Base-by-base conservation (phyloP, 306 rosid species). In the Quercus parvula region DNA sequence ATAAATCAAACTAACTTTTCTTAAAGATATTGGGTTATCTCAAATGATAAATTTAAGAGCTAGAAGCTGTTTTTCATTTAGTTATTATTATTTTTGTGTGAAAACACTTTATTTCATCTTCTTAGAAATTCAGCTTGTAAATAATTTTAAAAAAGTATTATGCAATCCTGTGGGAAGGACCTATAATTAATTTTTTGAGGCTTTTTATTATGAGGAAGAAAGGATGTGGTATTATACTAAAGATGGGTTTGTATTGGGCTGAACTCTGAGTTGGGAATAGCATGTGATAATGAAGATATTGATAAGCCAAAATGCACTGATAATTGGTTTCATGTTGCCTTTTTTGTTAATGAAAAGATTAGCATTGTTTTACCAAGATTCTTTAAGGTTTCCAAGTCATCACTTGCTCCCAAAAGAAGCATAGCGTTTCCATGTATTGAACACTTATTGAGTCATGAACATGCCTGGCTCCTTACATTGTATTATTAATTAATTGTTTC, bases 1-100 rank as follows among this genome's bases (percentile, higher is more conserved):
- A 82, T 70, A 56, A 79, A 24, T 70, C 67, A 33, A 59, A 68
- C 67, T 49, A 70, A 33, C 46, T 41, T 27, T 62, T 62, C 69
- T 33, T 33, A 30, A 64, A 59, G 30, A 59, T 24, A 20, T 59
- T 35, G 15, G 41, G 25, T 67, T 18, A 35, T 18, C 20, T 67
- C 20, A 7, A 63, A 18, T 18, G 13, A 17, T 19, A 35, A 67
- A 35, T 41, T 4, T 18, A 19, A 28, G 52, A 67, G 52, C 51
- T 67, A n/a, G 72, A 67, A 67, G 17, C 15, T 67, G 52, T 67
- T 67, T 67, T 33, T 31, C 24, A 31, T 33, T 31, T 28, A 66
- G 71, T 66, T 64, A 24, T 27, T 62, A 2, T 49, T 62, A 14
- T 41, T 62, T 62, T 13, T 27, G 13, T 27, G 15, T 13, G 7